Conservation (phyloP, 2,329 filamentous ascomycete genomes). For the Aspergillus calidoustus region DNA sequence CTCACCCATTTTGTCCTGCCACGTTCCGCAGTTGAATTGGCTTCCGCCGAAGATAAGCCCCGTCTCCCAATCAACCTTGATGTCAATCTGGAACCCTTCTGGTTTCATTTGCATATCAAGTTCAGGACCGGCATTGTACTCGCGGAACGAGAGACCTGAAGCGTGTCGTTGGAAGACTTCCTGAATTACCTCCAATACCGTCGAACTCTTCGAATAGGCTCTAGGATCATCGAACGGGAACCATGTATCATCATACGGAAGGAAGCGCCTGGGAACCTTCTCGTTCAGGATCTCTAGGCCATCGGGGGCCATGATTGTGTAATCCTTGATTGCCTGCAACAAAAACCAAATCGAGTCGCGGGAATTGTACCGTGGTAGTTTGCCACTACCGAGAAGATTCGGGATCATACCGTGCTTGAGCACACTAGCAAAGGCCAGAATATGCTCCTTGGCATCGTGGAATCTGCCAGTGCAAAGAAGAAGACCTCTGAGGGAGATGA, state of each 20-base stretch:
- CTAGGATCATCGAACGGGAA: conserved; percentile 80
- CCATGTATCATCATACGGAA: conserved; percentile 96
- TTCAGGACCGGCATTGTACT: conserved; percentile 87
- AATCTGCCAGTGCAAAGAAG: conserved; percentile 88
- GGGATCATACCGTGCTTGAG: conserved; percentile 99
- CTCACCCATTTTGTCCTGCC: conserved; percentile 99
- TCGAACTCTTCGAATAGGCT: conserved; percentile 83
- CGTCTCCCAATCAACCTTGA: conserved; percentile 87
- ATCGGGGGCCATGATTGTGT: conserved; percentile 77
- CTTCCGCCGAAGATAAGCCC: conserved; percentile 94
- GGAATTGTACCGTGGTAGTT: conserved; percentile 89
- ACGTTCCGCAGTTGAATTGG: conserved; percentile 93
- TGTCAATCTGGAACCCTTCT: conserved; percentile 88
- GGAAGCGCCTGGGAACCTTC: conserved; percentile 79
- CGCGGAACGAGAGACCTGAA: conserved; percentile 84
- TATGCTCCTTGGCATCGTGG: conserved; percentile 88
- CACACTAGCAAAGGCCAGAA: conserved; percentile 91
- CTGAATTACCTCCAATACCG: conserved; percentile 86
- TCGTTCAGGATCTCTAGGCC: conserved; percentile 75
- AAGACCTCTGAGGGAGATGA: conserved; percentile 92
- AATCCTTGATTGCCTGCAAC: conserved; percentile 94
- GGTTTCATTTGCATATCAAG: conserved; percentile 93
- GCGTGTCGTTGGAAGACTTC: conserved; percentile 93
- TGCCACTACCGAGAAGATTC: conserved; percentile 86
- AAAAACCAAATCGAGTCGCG: conserved; percentile 98